Conservation (phyloP, 2,329 filamentous ascomycete genomes). For the Nannizzia gypsea region DNA sequence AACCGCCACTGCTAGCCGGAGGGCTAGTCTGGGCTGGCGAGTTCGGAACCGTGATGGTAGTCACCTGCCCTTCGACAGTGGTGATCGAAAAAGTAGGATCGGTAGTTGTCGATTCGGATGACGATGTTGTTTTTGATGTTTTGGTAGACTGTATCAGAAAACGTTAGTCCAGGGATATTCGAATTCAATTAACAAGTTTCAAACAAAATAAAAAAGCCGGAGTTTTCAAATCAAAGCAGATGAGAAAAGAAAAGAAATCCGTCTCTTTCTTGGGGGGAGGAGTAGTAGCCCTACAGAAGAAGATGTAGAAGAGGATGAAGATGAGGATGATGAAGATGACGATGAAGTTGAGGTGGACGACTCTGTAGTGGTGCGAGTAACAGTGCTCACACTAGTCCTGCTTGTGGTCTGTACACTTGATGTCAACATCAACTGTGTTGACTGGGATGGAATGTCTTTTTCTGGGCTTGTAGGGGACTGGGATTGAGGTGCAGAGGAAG, state of each 20-base stretch:
- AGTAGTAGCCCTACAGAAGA: slow-evolving; percentile 3
- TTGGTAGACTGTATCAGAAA: slow-evolving; percentile 10
- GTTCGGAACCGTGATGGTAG: slow-evolving; percentile 18
- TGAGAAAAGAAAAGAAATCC: background rate
- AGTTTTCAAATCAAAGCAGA: background rate
- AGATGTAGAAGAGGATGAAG: background rate
- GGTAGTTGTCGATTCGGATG: background rate
- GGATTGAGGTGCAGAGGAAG: background rate
- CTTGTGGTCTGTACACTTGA: slow-evolving; percentile 7
- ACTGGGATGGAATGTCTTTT: background rate
- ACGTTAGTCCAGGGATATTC: background rate
- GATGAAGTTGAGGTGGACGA: slow-evolving; percentile 1
- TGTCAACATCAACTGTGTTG: slow-evolving; percentile 6
- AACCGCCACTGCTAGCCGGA: slow-evolving; percentile 11
- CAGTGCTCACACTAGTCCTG: background rate
- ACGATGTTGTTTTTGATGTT: slow-evolving; percentile 12
- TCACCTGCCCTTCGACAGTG: slow-evolving; percentile 14
- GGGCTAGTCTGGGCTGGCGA: slow-evolving; percentile 14
- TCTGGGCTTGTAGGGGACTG: background rate
- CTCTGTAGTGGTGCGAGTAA: slow-evolving; percentile 9
- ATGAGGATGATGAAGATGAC: background rate
- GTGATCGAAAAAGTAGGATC: slow-evolving; percentile 9
- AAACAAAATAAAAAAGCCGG: background rate
- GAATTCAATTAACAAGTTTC: too few relatives aligned
- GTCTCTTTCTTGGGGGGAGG: background rate